These are phyloP conservation scores for Chlamydomonas urium DNA, from an alignment of 139 green algal species.

Conservation along the genomic window DNA sequence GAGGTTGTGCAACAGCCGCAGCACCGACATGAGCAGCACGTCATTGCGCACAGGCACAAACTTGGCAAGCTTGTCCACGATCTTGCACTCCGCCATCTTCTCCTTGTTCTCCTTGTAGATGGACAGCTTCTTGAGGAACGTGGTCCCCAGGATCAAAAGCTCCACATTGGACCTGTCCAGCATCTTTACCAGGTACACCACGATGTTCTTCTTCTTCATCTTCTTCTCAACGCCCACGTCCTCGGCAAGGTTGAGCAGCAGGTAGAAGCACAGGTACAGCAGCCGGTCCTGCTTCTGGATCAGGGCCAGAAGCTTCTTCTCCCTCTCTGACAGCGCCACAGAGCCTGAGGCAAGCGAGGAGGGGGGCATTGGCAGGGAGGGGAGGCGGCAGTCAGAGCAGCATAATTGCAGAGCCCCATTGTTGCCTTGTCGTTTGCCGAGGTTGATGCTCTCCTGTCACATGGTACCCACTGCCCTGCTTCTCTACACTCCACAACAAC, in stretches of 20 bases:
- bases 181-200: conserved; percentile 71
- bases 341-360: no score
- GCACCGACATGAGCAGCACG: conserved; percentile 60
- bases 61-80: conserved; percentile 60
- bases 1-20: conserved; percentile 86
- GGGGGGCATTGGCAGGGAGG: no score
- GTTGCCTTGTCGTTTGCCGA: no score
- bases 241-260: conserved; percentile 85
- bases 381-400: no score
- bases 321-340: no score
- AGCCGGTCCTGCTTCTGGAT: conserved; percentile 74
- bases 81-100: conserved; percentile 50
- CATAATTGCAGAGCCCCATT: no score
- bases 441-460: no score
- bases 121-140: conserved; percentile 81
- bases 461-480: no score
- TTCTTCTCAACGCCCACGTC: conserved; percentile 75
- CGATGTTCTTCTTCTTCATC: conserved; percentile 85
- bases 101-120: conserved; percentile 53
- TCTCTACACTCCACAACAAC: no score
- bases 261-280: conserved; percentile 68
- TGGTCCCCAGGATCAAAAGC: conserved; percentile 74
- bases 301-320: conserved; percentile 55
- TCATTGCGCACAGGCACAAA: conserved; percentile 63
- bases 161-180: conserved; percentile 72